A percentile compares a stretch with the other conserved stretches of the same genome.
Evolutionary conservation across 306 rosid genomes (phyloP).

Genomic region (Cyamopsis tetragonoloba): DNA sequence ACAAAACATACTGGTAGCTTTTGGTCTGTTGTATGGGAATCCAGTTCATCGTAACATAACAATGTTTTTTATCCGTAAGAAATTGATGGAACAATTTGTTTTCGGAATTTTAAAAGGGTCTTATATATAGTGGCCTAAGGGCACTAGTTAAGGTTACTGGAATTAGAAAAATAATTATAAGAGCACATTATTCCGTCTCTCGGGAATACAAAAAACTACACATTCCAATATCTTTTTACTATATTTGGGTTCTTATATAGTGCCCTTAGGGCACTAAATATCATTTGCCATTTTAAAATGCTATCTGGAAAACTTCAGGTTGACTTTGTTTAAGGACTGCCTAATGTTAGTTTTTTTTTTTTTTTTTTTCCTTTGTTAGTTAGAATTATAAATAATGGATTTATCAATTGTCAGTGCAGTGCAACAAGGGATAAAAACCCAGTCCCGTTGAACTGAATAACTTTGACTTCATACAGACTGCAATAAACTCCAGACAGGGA

Average conservation of each 20-base stretch:
- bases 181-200: too few species aligned
- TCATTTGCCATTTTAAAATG: neutral
- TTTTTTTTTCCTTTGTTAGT: slow-evolving; percentile 12
- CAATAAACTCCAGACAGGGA: slow-evolving; percentile 48
- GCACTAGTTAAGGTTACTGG: too few species aligned
- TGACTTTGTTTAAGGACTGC: neutral
- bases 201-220: too few species aligned
- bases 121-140: too few species aligned
- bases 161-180: too few species aligned
- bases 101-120: too few species aligned
- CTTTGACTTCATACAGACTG: slow-evolving; percentile 46
- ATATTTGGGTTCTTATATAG: too few species aligned
- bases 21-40: neutral
- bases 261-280: too few species aligned
- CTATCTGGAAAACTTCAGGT: neutral
- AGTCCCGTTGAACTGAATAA: slow-evolving; percentile 46
- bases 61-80: neutral
- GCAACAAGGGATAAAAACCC: slow-evolving; percentile 54
- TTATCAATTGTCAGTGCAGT: slow-evolving; percentile 52
- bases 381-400: slow-evolving; percentile 32
- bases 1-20: too few species aligned
- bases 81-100: neutral
- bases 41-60: neutral
- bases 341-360: neutral
- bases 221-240: too few species aligned